A percentile compares a stretch with the other conserved stretches of the same genome.
phyloP scores from a whole-genome alignment of 148 eudicot species.

The Amaranthus palmeri region DNA sequence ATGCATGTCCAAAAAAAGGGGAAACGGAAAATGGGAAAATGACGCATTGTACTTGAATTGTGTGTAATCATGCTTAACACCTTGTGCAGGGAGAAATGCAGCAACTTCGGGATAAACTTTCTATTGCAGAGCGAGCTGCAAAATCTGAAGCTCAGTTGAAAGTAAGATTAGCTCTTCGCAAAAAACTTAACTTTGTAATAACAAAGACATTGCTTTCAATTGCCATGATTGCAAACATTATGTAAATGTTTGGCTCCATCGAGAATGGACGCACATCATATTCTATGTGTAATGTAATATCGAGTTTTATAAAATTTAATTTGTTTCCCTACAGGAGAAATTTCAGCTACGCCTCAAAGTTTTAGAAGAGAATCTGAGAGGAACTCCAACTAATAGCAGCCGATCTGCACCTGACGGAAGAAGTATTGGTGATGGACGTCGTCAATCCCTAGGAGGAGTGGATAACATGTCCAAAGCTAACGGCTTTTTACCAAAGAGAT shows the following conservation, averaged over 20 bases:
- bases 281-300: constrained; percentile 4
- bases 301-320: neutral
- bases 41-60: neutral
- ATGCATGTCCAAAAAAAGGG: neutral
- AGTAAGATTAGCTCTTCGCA: constrained; percentile 34
- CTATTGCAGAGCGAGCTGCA: constrained; percentile 83
- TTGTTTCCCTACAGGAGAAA: constrained; percentile 63
- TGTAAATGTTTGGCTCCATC: neutral
- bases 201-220: no score
- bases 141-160: constrained; percentile 90
- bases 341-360: constrained; percentile 85
- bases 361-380: constrained; percentile 77
- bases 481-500: constrained; percentile 51
- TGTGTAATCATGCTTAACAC: neutral
- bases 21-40: neutral
- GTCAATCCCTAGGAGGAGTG: constrained; percentile 79
- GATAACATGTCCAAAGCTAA: constrained; percentile 64
- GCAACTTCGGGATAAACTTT: constrained; percentile 78
- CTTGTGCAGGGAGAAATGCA: constrained; percentile 75
- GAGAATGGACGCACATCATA: no score
- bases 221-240: no score
- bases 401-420: constrained; percentile 48
- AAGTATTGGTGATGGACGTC: constrained; percentile 56
- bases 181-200: neutral
- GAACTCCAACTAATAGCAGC: constrained; percentile 37